phyloP scores from a whole-genome alignment of 2,329 filamentous ascomycete species.

The Thelonectria discophora region DNA sequence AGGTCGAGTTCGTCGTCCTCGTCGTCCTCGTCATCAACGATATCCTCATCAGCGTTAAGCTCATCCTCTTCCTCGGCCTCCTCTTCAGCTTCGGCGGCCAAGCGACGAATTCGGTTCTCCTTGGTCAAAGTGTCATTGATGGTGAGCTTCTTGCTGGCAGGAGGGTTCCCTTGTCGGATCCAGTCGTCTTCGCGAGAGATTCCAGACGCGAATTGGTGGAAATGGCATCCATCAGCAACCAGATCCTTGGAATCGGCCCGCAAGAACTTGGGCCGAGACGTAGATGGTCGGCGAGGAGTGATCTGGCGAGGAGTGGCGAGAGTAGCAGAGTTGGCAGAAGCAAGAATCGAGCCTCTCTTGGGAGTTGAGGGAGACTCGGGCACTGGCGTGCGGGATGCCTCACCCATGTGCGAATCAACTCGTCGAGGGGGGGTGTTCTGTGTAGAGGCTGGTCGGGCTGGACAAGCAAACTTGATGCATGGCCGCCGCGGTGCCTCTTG shows the following conservation, averaged over 20 bases:
- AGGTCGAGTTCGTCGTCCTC: conserved; percentile 58
- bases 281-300: conserved; percentile 36
- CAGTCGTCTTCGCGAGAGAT: conserved; percentile 87
- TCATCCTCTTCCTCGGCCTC: conserved; percentile 83
- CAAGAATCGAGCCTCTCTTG: conserved; percentile 40
- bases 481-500: conserved; percentile 61
- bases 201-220: conserved; percentile 92
- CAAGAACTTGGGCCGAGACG: conserved; percentile 56
- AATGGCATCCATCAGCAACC: conserved; percentile 67
- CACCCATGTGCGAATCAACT: conserved; percentile 11
- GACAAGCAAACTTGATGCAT: conserved; percentile 80
- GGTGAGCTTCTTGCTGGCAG: conserved; percentile 76
- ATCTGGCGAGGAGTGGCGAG: conserved; percentile 39
- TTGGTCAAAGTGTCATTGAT: conserved; percentile 90
- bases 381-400: conserved; percentile 28
- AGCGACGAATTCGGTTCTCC: conserved; percentile 85
- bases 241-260: conserved; percentile 61
- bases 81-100: conserved; percentile 90
- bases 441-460: conserved; percentile 59
- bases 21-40: conserved; percentile 52
- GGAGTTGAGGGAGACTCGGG: conserved; percentile 46
- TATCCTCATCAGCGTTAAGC: conserved; percentile 53
- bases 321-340: conserved; percentile 29
- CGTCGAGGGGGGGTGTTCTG: conserved; percentile 50
- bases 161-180: conserved; percentile 75